Conservation (phyloP, 169 alveolate species). For the Cyclospora cayetanensis region DNA sequence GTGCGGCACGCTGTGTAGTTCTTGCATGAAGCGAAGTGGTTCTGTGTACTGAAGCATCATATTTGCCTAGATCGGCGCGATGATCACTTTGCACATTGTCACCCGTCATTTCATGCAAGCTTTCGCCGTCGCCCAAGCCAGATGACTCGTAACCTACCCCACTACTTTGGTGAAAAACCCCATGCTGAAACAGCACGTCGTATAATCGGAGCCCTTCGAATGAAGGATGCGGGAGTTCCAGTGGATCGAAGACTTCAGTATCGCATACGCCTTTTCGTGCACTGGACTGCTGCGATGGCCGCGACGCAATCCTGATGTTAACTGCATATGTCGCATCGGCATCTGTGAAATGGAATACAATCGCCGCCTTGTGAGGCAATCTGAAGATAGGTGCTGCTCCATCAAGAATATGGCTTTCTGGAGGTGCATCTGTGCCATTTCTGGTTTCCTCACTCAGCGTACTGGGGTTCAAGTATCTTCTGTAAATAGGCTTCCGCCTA, state of each 20-base stretch:
- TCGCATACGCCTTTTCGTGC: background rate
- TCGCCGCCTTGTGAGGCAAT: background rate
- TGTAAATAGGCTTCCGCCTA: background rate
- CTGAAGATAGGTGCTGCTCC: background rate
- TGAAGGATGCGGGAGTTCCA: background rate
- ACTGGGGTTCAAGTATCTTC: background rate
- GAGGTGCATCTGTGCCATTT: background rate
- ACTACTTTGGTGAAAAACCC: background rate
- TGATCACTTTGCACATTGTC: background rate
- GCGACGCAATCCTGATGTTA: background rate
- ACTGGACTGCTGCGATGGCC: background rate
- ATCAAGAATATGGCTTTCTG: background rate
- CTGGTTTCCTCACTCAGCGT: background rate
- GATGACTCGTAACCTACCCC: background rate
- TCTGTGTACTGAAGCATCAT: background rate
- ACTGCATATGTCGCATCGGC: background rate
- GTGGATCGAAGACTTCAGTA: background rate
- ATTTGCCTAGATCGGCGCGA: background rate
- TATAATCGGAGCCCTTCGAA: background rate
- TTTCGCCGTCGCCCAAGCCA: background rate
- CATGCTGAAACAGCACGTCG: background rate
- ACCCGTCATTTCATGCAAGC: background rate
- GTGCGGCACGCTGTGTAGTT: too few species aligned
- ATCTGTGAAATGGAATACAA: slow-evolving; percentile 1
- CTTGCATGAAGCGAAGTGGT: background rate